phyloP scores from a whole-genome alignment of 805 yeast species.

The Ogataea zsoltii region DNA sequence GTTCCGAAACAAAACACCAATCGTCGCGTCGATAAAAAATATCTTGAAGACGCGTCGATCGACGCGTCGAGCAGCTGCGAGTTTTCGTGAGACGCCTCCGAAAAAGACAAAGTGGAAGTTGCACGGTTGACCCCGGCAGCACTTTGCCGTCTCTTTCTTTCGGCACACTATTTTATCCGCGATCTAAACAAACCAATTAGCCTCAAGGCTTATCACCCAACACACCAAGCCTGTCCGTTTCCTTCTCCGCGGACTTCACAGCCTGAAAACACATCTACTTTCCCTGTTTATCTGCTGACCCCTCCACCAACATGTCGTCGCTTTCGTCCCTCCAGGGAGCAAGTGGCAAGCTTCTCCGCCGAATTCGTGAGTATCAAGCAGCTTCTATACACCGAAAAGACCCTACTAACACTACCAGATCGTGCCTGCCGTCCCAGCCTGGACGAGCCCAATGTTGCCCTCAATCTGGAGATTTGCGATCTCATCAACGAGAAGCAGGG shows the following conservation, averaged over 20 bases:
- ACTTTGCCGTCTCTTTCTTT: too few relatives aligned
- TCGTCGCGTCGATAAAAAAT: not conserved
- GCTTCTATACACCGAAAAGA: not conserved
- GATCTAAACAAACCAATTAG: too few relatives aligned
- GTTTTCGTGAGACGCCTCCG: not conserved
- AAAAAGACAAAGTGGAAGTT: slow-evolving; percentile 8
- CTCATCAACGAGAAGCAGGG: slow-evolving; percentile 92
- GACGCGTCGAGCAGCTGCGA: not conserved
- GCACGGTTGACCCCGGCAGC: slow-evolving; percentile 7
- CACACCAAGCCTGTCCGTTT: too few relatives aligned
- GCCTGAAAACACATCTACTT: too few relatives aligned
- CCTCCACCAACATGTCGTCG: slow-evolving; percentile 29
- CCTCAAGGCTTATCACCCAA: not conserved
- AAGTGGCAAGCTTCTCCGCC: slow-evolving; percentile 38
- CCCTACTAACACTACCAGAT: slow-evolving; percentile 37
- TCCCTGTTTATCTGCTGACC: not conserved
- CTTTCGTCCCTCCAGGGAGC: slow-evolving; percentile 35
- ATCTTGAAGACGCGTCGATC: not conserved
- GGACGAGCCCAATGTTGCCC: slow-evolving; percentile 81
- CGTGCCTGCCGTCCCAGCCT: slow-evolving; percentile 87
- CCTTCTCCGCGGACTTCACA: not conserved
- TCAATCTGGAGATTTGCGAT: slow-evolving; percentile 92
- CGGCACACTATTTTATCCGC: too few relatives aligned
- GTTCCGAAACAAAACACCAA: not conserved
- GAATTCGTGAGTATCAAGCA: slow-evolving; percentile 34